phyloP scores from a whole-genome alignment of 441 rosid genomes.

The Sinapis alba region DNA sequence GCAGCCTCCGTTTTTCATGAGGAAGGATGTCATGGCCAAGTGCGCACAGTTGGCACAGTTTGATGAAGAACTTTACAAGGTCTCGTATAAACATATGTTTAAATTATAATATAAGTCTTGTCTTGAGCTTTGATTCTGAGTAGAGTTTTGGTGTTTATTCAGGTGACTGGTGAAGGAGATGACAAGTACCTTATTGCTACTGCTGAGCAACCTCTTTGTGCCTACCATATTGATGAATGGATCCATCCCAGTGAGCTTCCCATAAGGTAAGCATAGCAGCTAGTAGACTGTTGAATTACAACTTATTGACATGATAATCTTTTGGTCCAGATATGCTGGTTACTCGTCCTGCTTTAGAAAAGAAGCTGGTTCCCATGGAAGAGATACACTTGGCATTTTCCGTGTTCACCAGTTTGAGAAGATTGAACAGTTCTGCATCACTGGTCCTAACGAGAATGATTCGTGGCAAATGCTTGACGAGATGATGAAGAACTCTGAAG shows the following conservation, averaged over 20 bases:
- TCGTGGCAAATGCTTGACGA: constrained; percentile 91
- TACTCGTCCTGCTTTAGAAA: constrained; percentile 86
- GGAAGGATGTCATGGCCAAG: constrained; percentile 90
- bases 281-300: background rate
- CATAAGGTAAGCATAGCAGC: constrained; percentile 49
- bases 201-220: constrained; percentile 90
- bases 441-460: constrained; percentile 74
- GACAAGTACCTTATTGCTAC: constrained; percentile 97
- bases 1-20: constrained; percentile 93
- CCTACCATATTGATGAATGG: constrained; percentile 90
- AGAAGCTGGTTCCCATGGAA: constrained; percentile 92
- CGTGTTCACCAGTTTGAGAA: constrained; percentile 91
- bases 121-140: background rate
- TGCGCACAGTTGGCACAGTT: constrained; percentile 95
- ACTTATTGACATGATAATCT: background rate
- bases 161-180: constrained; percentile 98
- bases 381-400: constrained; percentile 83
- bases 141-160: background rate
- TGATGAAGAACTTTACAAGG: constrained; percentile 98
- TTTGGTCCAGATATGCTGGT: constrained; percentile 75
- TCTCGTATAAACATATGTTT: background rate
- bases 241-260: constrained; percentile 89
- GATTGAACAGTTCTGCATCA: constrained; percentile 82
- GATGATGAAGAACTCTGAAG: constrained; percentile 81
- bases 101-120: background rate